phyloP scores from a whole-genome alignment of 2,329 filamentous ascomycete genomes.

The Alternaria brassicae region DNA sequence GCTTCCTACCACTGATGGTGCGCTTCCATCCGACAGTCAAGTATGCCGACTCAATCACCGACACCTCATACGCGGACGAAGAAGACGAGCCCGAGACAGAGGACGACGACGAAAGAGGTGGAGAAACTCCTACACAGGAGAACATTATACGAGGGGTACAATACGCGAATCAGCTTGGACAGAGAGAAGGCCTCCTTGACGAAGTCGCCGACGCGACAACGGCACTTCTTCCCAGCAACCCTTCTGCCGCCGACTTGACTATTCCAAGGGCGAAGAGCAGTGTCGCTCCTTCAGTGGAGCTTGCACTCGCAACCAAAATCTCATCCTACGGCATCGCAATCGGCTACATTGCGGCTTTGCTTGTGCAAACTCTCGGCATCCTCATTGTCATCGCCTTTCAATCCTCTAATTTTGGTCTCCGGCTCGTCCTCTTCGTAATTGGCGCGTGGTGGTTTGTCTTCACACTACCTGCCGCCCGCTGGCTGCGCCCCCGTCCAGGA shows the following conservation, averaged over 20 bases:
- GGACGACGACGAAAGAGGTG: constrained; percentile 17
- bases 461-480: constrained; percentile 84
- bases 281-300: constrained; percentile 65
- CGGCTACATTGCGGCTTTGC: constrained; percentile 85
- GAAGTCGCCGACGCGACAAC: constrained; percentile 46
- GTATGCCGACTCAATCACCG: constrained; percentile 36
- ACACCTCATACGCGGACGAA: constrained; percentile 32
- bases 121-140: constrained; percentile 24
- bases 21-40: constrained; percentile 75
- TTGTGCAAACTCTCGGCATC: constrained; percentile 83
- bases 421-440: constrained; percentile 84
- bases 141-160: constrained; percentile 34
- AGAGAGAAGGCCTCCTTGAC: constrained; percentile 35
- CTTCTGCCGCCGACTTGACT: constrained; percentile 35
- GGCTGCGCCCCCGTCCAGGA: constrained; percentile 86
- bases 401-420: constrained; percentile 81
- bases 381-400: constrained; percentile 68
- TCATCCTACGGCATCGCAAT: constrained; percentile 93
- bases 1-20: constrained; percentile 89
- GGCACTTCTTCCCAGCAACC: constrained; percentile 44
- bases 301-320: constrained; percentile 86
- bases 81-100: constrained; percentile 37
- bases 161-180: constrained; percentile 36
- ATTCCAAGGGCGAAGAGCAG: constrained; percentile 39
- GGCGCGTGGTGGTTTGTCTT: constrained; percentile 94